A percentile compares a stretch with the other conserved stretches of the same genome.
Conservation (phyloP, 306 rosid species). For the Vachellia collinsii region DNA sequence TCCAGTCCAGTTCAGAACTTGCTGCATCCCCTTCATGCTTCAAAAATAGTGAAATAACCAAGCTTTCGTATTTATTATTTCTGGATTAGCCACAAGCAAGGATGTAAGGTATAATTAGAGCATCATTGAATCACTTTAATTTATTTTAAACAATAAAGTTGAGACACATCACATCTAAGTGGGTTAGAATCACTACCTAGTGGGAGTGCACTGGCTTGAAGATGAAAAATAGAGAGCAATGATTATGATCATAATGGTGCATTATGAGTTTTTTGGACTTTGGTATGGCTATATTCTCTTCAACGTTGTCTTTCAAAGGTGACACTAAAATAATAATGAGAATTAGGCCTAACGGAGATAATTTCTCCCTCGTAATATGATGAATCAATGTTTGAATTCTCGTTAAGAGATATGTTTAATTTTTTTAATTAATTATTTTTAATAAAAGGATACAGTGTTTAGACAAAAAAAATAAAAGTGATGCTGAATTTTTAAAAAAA, state of each 20-base stretch:
- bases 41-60: neutral
- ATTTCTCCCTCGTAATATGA: too few relatives aligned
- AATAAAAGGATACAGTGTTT: too few relatives aligned
- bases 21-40: neutral
- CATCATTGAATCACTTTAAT: neutral
- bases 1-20: neutral
- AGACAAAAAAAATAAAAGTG: too few relatives aligned
- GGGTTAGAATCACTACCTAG: conserved; percentile 24
- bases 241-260: conserved; percentile 19
- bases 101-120: neutral
- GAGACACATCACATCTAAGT: conserved; percentile 30
- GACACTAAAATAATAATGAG: neutral
- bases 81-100: neutral
- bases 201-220: conserved; percentile 17
- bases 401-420: too few relatives aligned
- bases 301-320: neutral
- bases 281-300: neutral
- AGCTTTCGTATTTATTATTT: neutral
- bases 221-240: conserved; percentile 21
- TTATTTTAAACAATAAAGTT: neutral
- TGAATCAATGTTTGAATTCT: too few relatives aligned
- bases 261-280: conserved; percentile 15
- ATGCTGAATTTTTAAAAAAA: too few relatives aligned
- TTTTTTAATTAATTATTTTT: too few relatives aligned
- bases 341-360: too few relatives aligned